Evolutionary conservation across 2,329 filamentous ascomycete species (phyloP), one percentile per base, ranked within the genome.

Genomic region (Sphaerulina vaccinii): DNA sequence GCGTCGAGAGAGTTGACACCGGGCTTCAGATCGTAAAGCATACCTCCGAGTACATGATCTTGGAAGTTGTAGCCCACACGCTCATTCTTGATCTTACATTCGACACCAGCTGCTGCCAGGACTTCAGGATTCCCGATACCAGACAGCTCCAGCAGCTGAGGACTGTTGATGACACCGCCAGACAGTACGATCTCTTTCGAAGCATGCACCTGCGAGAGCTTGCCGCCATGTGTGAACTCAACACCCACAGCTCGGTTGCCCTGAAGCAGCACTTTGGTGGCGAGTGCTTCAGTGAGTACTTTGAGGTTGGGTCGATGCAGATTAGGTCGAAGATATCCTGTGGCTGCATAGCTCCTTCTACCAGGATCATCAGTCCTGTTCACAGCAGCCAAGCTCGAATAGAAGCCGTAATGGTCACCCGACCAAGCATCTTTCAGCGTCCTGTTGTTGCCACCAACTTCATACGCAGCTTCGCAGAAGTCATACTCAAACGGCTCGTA

Each of bases 21-120:
- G 9, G 61, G 56, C 18, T 54, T 55, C 1, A 66, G 56, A 38
- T 68, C 62, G 43, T 62, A 68, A 2, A 65, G 49, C 60, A 66
- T 64, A 18, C 63, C 62, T n/a, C 53, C 58, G 2, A 59, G 58
- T 22, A 71, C 63, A 62, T 77, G 75, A 40, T 80, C 77, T 58
- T 70, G 68, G 54, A 81, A 79, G 41, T 78, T 72, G 19, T 75
- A 65, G 2, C 81, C 79, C 0, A 83, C 80, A 2, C 77, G 78
- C 0, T 76, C 74, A 1, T 81, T 63, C 40, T 79, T 70, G 2
- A 73, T 68, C 1, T 77, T 61, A 2, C 77, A 62, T 1, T 75
- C 70, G 2, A 84, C 73, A 1, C 73, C 75, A 0, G 75, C 72
- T 16, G 68, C 68, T 32, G 73, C 63, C 1, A 85, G 72, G 3